A percentile compares a stretch with the other conserved stretches of the same genome.
These are phyloP conservation scores for Fagopyrum esculentum DNA, from an alignment of 148 eudicot genomes.

Conservation along the genomic window DNA sequence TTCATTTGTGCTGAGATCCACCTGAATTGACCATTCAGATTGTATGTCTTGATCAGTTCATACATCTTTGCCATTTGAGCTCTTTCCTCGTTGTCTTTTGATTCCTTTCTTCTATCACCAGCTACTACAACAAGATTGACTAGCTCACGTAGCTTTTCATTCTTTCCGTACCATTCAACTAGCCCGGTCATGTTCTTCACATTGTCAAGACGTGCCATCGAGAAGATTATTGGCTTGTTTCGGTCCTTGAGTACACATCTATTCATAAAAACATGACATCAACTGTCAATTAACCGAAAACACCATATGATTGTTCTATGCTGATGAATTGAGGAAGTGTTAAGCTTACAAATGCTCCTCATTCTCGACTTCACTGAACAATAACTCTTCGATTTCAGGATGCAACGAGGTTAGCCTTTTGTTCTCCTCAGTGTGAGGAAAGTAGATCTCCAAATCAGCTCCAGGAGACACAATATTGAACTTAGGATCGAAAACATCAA, in stretches of 20 bases:
- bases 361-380: slow-evolving; percentile 63
- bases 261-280: background rate
- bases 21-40: slow-evolving; percentile 79
- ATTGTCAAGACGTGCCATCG: slow-evolving; percentile 92
- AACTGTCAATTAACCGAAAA: background rate
- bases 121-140: slow-evolving; percentile 94
- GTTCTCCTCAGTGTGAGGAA: slow-evolving; percentile 66
- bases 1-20: slow-evolving; percentile 99
- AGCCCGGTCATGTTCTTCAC: slow-evolving; percentile 93
- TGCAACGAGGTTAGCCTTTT: slow-evolving; percentile 69
- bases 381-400: slow-evolving; percentile 82
- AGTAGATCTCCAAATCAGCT: slow-evolving; percentile 83
- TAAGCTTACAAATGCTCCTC: slow-evolving; percentile 70
- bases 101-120: slow-evolving; percentile 90
- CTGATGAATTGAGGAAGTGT: background rate
- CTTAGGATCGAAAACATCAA: slow-evolving; percentile 90
- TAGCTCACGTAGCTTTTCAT: slow-evolving; percentile 55
- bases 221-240: slow-evolving; percentile 79
- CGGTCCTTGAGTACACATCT: slow-evolving; percentile 79
- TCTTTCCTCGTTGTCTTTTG: slow-evolving; percentile 86
- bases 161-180: slow-evolving; percentile 90
- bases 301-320: slow-evolving; percentile 32
- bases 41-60: slow-evolving; percentile 61
- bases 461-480: slow-evolving; percentile 98
- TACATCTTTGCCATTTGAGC: slow-evolving; percentile 97